These are phyloP conservation scores for Tetradesmus obliquus DNA, from an alignment of 139 green algal genomes.

Conservation along the genomic window DNA sequence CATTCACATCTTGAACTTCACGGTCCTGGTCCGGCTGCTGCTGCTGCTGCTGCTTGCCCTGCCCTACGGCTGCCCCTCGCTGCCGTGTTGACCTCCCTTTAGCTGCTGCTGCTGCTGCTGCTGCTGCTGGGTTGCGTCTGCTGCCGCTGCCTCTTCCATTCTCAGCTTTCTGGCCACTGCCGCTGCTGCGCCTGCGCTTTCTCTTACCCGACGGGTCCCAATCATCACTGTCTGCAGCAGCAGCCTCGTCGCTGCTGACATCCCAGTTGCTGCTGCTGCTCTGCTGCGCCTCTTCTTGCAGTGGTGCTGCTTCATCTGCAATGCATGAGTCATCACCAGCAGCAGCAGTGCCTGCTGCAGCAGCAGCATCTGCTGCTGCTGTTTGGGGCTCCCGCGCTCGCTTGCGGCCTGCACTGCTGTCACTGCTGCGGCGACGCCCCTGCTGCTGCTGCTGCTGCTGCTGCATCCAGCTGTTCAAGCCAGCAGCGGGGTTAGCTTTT, in stretches of 20 bases:
- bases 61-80: not conserved
- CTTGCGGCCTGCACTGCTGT: not conserved
- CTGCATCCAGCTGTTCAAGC: not conserved
- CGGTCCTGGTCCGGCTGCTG: not conserved
- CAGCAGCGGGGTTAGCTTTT: constrained; percentile 11
- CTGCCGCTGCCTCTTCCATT: not conserved
- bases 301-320: not conserved
- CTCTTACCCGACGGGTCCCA: not conserved
- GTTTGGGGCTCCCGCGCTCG: not conserved
- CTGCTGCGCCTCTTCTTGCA: not conserved
- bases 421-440: not conserved
- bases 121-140: not conserved
- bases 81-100: not conserved
- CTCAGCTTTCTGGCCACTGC: not conserved
- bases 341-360: not conserved
- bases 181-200: not conserved
- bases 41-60: constrained; percentile 2
- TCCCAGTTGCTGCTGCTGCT: constrained; percentile 27
- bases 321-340: not conserved
- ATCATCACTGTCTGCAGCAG: constrained; percentile 7
- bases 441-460: constrained; percentile 23
- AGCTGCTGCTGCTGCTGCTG: not conserved
- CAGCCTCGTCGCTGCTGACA: not conserved
- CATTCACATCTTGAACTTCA: not conserved
- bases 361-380: not conserved